These are phyloP conservation scores for Bondarzewia mesenterica DNA, from an alignment of 1,284 basidiomycete species.

Conservation along the genomic window DNA sequence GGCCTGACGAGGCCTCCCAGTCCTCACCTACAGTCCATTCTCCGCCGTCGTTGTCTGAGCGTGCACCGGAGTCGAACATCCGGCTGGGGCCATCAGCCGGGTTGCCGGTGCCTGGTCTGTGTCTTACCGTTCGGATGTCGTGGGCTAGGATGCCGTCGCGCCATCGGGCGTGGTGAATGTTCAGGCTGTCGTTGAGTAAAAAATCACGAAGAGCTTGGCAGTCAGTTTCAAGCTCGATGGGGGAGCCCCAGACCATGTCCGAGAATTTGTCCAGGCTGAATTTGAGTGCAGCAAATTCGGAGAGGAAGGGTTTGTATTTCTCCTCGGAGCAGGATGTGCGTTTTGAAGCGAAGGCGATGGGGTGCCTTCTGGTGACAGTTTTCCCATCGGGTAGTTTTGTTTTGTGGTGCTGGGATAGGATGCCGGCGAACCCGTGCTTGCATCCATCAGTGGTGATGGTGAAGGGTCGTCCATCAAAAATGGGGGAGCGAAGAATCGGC, in stretches of 20 bases:
- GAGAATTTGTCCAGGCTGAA: slow-evolving; percentile 13
- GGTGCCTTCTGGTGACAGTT: slow-evolving; percentile 7
- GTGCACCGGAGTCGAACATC: not conserved
- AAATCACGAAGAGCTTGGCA: slow-evolving; percentile 11
- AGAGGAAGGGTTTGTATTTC: slow-evolving; percentile 8
- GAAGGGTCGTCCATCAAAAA: slow-evolving; percentile 11
- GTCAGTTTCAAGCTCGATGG: slow-evolving; percentile 13
- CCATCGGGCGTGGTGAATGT: slow-evolving; percentile 11
- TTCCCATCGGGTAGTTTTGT: slow-evolving; percentile 7
- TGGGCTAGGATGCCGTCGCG: slow-evolving; percentile 10
- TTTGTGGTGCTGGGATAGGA: slow-evolving; percentile 9
- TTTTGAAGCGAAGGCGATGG: slow-evolving; percentile 13
- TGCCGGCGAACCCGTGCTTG: slow-evolving; percentile 13
- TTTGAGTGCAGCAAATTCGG: slow-evolving; percentile 15
- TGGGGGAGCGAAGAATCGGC: slow-evolving; percentile 10
- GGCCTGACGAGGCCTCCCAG: slow-evolving; percentile 21
- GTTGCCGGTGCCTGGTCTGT: slow-evolving; percentile 10
- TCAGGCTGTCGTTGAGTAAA: slow-evolving; percentile 11
- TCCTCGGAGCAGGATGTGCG: slow-evolving; percentile 9
- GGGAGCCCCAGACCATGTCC: slow-evolving; percentile 13
- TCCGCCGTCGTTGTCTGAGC: slow-evolving; percentile 20
- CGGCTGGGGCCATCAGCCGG: slow-evolving; percentile 7
- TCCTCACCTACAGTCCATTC: slow-evolving; percentile 24
- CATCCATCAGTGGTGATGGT: slow-evolving; percentile 14
- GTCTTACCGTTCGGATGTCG: slow-evolving; percentile 10